A percentile compares a stretch with the other conserved stretches of the same genome.
Conservation (phyloP, 768 basidiomycete genomes). For the Trametes punicea region DNA sequence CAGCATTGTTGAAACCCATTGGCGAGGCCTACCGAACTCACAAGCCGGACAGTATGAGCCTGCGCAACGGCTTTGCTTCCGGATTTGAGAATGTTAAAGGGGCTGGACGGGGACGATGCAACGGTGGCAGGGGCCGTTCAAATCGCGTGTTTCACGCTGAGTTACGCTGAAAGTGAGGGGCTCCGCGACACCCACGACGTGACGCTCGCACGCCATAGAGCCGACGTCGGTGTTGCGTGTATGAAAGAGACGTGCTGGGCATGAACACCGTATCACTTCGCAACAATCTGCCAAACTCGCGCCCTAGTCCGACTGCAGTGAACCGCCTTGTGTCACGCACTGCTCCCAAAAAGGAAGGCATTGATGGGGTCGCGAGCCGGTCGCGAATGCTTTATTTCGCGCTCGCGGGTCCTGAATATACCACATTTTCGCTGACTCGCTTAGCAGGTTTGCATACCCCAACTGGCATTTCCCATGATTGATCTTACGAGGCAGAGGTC, state of each 20-base stretch:
- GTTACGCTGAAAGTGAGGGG: not conserved
- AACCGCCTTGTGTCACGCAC: constrained; percentile 17
- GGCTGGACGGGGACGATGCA: not conserved
- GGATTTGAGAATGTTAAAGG: not conserved
- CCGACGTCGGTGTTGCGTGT: constrained; percentile 13
- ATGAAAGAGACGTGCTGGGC: constrained; percentile 9
- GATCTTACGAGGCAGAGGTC: constrained; percentile 15
- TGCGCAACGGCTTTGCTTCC: not conserved
- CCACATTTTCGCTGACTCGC: constrained; percentile 19
- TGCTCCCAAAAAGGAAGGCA: constrained; percentile 2
- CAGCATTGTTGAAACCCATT: constrained; percentile 13
- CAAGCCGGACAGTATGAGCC: not conserved
- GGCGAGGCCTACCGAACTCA: constrained; percentile 4
- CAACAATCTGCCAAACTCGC: constrained; percentile 21
- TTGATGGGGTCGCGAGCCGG: constrained; percentile 10
- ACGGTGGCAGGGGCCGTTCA: constrained; percentile 6
- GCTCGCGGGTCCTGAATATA: constrained; percentile 16
- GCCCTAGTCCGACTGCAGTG: constrained; percentile 4
- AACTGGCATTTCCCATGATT: constrained; percentile 17
- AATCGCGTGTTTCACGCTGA: constrained; percentile 8
- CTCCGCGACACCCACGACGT: not conserved
- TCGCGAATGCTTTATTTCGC: constrained; percentile 7
- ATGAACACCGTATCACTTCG: constrained; percentile 15
- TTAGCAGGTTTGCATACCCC: constrained; percentile 11
- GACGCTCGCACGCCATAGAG: not conserved